Conservation (phyloP, 148 eudicot species). For the Arbutus unedo region DNA sequence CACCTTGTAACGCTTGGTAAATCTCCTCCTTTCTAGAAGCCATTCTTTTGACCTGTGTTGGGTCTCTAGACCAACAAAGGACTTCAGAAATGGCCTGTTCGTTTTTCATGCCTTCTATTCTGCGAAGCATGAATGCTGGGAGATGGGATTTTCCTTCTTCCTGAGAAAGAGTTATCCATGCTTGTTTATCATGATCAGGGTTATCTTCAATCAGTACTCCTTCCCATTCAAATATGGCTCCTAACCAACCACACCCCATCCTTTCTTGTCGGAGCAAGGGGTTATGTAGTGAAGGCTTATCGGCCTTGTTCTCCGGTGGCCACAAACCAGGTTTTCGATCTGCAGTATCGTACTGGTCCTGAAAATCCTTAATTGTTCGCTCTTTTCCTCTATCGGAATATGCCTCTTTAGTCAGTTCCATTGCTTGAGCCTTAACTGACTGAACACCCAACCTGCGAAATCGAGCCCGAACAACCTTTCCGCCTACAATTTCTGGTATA, state of each 20-base stretch:
- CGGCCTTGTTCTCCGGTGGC: conserved; percentile 83
- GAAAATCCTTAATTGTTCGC: conserved; percentile 41
- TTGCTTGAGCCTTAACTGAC: conserved; percentile 57
- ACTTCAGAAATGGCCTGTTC: conserved; percentile 94
- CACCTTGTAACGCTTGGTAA: conserved; percentile 69
- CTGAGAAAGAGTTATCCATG: conserved; percentile 75
- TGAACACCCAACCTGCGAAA: conserved; percentile 20
- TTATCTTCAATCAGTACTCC: conserved; percentile 85
- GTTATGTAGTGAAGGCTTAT: conserved; percentile 66
- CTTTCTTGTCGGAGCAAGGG: conserved; percentile 86
- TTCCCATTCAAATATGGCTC: conserved; percentile 98
- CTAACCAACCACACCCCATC: conserved; percentile 95
- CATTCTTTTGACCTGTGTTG: conserved; percentile 51
- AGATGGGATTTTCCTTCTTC: conserved; percentile 93
- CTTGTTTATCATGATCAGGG: conserved; percentile 79
- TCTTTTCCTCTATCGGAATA: conserved; percentile 48
- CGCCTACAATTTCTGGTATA: conserved; percentile 18
- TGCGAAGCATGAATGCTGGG: conserved; percentile 45
- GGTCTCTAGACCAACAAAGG: conserved; percentile 94
- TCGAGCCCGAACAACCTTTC: conserved; percentile 18
- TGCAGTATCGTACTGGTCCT: conserved; percentile 33
- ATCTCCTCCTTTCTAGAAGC: conserved; percentile 79
- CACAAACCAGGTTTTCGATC: conserved; percentile 64
- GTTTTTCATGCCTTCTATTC: conserved; percentile 93
- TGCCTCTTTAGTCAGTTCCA: conserved; percentile 77